A percentile compares a stretch with the other conserved stretches of the same genome.
phyloP scores from a whole-genome alignment of 768 basidiomycete genomes.

The Trametopsis cervina region DNA sequence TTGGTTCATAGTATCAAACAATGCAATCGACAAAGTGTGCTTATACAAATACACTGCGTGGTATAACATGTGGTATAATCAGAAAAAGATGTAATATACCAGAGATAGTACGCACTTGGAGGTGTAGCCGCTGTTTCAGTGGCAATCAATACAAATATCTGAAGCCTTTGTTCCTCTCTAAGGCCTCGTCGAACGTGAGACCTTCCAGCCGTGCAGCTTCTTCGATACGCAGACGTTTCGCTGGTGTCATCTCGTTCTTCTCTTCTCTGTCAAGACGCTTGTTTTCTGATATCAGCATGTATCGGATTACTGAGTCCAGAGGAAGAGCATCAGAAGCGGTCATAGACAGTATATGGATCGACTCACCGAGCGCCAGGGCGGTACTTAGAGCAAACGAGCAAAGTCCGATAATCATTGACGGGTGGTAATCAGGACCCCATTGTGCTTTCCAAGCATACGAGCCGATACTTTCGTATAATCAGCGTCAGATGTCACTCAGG shows the following conservation, averaged over 20 bases:
- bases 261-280: constrained; percentile 43
- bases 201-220: constrained; percentile 55
- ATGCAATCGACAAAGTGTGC: too few species aligned
- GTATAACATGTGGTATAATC: too few species aligned
- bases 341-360: background rate
- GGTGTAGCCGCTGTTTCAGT: too few species aligned
- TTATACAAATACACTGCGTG: too few species aligned
- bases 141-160: constrained; percentile 46
- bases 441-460: constrained; percentile 54
- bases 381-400: constrained; percentile 26
- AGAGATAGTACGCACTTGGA: too few species aligned
- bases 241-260: constrained; percentile 33
- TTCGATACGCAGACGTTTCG: constrained; percentile 42
- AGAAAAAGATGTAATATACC: too few species aligned
- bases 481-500: background rate
- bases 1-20: too few species aligned
- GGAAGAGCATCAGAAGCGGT: background rate
- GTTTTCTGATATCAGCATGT: constrained; percentile 43
- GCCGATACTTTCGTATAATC: constrained; percentile 41
- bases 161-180: constrained; percentile 50
- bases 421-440: constrained; percentile 62
- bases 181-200: constrained; percentile 51
- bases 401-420: constrained; percentile 48
- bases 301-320: constrained; percentile 32
- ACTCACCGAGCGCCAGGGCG: constrained; percentile 27